Evolutionary conservation across 164 flowering plant genomes (phyloP), one percentile per base, ranked within the genome.

Genomic region (Vitis vinifera): DNA sequence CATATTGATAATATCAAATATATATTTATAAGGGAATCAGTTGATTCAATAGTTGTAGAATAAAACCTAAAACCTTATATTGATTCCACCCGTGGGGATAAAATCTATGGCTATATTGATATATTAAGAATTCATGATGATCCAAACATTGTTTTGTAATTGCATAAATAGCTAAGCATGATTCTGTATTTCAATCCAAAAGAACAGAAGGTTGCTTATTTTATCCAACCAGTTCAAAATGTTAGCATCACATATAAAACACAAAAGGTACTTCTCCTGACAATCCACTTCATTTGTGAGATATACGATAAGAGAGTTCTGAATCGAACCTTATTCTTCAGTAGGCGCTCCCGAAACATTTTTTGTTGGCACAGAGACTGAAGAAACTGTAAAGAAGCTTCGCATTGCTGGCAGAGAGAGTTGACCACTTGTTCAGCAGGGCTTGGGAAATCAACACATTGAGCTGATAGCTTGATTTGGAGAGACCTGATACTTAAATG

Each of bases 361-460:
- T 89, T 92, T 65, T 91, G 95, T 55, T 96, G 95, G 84, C 92
- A 89, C 68, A 92, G 56, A 49, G 89, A 87, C 71, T 82, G 91
- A 66, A 96, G 86, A 84, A 91, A 87, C 83, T 90, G 97, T 60
- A 93, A 73, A 62, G 97, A 92, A 76, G 92, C 94, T 73, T 92
- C 99, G 65, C 93, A 91, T 70, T 96, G 98, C 78, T 82, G 94
- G 79, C 95, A 89, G 66, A 88, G 82, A 69, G 70, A 81, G 63
- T 71, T 82, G 61, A 83, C 77, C 58, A 70, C 62, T 71, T 77
- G 84, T 67, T 84, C 95, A 66, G 76, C 78, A 52, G 74, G 72
- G 70, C 65, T 71, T 57, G 81, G 70, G 50, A 62, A 68, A 66
- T 80, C 84, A 75, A 50, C 59, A 55, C 73, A 68, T 23, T 84